Percentiles rank a stretch among this genome's conserved stretches.
Evolutionary conservation across 176 grass and related monocot species (phyloP).

Genomic region (Miscanthus lutarioriparius): DNA sequence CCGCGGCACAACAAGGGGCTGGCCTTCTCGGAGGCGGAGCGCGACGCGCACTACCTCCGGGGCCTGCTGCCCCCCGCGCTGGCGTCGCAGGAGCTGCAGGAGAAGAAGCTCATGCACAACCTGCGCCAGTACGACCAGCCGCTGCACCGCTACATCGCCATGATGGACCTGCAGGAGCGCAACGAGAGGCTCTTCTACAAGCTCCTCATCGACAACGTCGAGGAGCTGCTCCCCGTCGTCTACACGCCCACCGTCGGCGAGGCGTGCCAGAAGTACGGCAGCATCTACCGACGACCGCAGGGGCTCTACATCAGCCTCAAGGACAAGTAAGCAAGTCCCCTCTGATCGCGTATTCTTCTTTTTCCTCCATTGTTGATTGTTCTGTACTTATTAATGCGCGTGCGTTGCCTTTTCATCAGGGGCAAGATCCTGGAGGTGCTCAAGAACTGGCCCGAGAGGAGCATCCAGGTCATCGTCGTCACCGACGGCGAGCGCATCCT

Average conservation of each 20-base stretch:
- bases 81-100: constrained; percentile 78
- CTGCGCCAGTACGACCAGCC: constrained; percentile 82
- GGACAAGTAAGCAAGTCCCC: constrained; percentile 58
- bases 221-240: constrained; percentile 91
- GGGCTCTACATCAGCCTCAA: constrained; percentile 94
- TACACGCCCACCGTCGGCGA: constrained; percentile 94
- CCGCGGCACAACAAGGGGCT: constrained; percentile 90
- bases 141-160: constrained; percentile 87
- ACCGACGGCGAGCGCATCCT: constrained; percentile 95
- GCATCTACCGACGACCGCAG: constrained; percentile 75
- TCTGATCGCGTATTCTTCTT: background rate
- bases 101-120: constrained; percentile 86
- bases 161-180: constrained; percentile 97
- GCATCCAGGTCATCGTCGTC: constrained; percentile 88
- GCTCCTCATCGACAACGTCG: constrained; percentile 93
- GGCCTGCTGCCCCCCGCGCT: constrained; percentile 75
- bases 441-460: constrained; percentile 96
- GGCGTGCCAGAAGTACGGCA: constrained; percentile 98
- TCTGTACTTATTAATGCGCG: too few relatives aligned
- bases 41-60: constrained; percentile 94
- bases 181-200: constrained; percentile 98
- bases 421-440: constrained; percentile 94
- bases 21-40: constrained; percentile 81
- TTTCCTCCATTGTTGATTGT: background rate
- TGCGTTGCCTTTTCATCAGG: constrained; percentile 30